These are phyloP conservation scores for Penicillium steckii DNA, from an alignment of 495 filamentous ascomycete species.

Conservation along the genomic window DNA sequence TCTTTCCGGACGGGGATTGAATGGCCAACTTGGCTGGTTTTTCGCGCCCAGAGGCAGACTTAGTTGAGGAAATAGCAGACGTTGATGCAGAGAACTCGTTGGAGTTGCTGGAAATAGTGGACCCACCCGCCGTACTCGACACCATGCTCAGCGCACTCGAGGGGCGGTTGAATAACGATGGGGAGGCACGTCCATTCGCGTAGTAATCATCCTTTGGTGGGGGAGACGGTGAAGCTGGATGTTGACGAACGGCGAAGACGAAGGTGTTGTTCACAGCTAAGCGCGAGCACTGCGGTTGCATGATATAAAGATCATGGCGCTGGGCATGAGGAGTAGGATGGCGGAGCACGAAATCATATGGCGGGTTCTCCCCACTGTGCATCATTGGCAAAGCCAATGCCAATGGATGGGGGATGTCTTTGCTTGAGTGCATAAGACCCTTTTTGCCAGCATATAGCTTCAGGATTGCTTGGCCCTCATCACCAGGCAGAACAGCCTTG, in stretches of 20 bases:
- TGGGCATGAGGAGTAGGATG: conserved; percentile 97
- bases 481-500: conserved; percentile 85
- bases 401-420: conserved; percentile 88
- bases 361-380: conserved; percentile 87
- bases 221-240: conserved; percentile 63
- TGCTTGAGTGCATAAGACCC: conserved; percentile 92
- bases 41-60: conserved; percentile 49
- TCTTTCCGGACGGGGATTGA: conserved; percentile 93
- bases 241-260: conserved; percentile 92
- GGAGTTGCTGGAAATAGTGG: conserved; percentile 38
- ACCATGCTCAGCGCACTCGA: conserved; percentile 80
- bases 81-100: conserved; percentile 48
- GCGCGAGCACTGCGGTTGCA: conserved; percentile 84
- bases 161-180: conserved; percentile 70
- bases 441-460: conserved; percentile 94
- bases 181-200: conserved; percentile 51
- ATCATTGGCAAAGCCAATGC: conserved; percentile 88
- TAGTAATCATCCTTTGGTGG: conserved; percentile 47
- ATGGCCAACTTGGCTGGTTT: conserved; percentile 97
- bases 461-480: conserved; percentile 84
- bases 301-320: conserved; percentile 94
- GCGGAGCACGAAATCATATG: conserved; percentile 87
- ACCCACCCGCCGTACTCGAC: conserved; percentile 44
- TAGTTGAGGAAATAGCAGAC: conserved; percentile 54
- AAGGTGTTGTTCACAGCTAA: conserved; percentile 95